phyloP scores from a whole-genome alignment of 768 basidiomycete species.

The Lactarius quietus region DNA sequence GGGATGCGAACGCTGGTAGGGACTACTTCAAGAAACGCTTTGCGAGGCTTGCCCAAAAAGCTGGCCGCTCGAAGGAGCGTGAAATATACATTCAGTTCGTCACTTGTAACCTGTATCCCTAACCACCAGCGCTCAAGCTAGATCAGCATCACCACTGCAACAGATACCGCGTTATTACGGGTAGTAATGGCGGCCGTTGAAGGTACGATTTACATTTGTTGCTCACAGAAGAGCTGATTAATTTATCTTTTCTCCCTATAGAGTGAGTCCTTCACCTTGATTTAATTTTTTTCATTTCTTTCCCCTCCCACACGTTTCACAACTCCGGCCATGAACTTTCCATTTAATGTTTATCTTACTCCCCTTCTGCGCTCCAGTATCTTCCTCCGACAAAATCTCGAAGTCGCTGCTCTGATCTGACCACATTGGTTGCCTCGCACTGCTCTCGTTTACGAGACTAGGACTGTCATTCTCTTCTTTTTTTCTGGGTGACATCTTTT shows the following conservation, averaged over 20 bases:
- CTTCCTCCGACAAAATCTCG: conserved; percentile 61
- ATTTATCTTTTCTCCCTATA: conserved; percentile 32
- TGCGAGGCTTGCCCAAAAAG: conserved; percentile 75
- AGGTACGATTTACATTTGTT: conserved; percentile 51
- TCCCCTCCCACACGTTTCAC: conserved; percentile 27
- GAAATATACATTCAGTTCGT: conserved; percentile 94
- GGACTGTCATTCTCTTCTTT: conserved; percentile 6
- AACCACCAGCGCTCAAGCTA: conserved; percentile 23
- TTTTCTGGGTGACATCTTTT: conserved; percentile 18
- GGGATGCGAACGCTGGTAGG: conserved; percentile 69
- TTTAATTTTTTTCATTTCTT: conserved; percentile 28
- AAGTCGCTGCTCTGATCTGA: conserved; percentile 63
- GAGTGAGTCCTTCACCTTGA: conserved; percentile 57
- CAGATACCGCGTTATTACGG: conserved; percentile 81
- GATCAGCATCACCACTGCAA: conserved; percentile 79
- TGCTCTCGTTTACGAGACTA: conserved; percentile 18
- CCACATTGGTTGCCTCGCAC: conserved; percentile 5
- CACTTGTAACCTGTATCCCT: conserved; percentile 8
- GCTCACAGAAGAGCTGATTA: conserved; percentile 14
- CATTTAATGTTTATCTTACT: conserved; percentile 30
- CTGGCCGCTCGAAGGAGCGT: conserved; percentile 77
- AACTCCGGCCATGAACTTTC: conserved; percentile 33
- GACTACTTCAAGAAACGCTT: conserved; percentile 92
- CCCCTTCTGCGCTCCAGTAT: conserved; percentile 47
- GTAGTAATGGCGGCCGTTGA: conserved; percentile 96